phyloP scores from a whole-genome alignment of 352 stramenopile species.

The Pythium sp. region DNA sequence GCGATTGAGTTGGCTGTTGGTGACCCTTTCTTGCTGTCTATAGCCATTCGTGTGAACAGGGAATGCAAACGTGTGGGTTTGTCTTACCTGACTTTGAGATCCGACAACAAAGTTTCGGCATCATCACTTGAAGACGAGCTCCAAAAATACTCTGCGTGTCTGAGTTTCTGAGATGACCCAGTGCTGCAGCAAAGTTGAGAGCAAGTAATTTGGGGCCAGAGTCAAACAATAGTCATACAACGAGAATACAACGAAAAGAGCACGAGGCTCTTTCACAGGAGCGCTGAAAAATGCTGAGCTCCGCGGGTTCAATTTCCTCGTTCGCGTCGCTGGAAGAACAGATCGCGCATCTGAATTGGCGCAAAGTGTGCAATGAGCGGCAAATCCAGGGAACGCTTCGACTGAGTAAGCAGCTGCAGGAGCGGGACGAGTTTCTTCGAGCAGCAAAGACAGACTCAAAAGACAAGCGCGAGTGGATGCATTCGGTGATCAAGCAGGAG shows the following conservation, averaged over 20 bases:
- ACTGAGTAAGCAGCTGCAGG: slow-evolving; percentile 56
- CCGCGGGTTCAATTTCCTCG: slow-evolving; percentile 17
- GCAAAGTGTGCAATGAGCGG: slow-evolving; percentile 68
- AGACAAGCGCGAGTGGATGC: slow-evolving; percentile 42
- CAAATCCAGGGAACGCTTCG: slow-evolving; percentile 64
- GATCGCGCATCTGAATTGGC: slow-evolving; percentile 67
- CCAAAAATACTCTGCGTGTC: slow-evolving; percentile 1
- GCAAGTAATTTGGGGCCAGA: background rate
- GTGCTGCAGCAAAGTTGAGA: background rate
- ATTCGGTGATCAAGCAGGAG: slow-evolving; percentile 52
- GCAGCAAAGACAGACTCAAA: slow-evolving; percentile 40
- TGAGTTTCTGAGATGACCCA: background rate
- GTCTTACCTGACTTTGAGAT: background rate
- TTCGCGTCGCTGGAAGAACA: slow-evolving; percentile 64
- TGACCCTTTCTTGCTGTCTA: background rate
- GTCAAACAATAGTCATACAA: background rate
- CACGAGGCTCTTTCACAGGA: background rate
- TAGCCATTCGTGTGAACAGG: background rate
- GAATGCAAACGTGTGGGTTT: background rate
- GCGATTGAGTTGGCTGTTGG: background rate
- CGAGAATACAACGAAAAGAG: background rate
- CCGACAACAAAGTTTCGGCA: background rate
- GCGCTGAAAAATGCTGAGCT: background rate
- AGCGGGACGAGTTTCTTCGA: slow-evolving; percentile 58
- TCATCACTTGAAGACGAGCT: slow-evolving; percentile 8